Base-by-base conservation (phyloP, 345 rosid species). In the Trapa bicornis region DNA sequence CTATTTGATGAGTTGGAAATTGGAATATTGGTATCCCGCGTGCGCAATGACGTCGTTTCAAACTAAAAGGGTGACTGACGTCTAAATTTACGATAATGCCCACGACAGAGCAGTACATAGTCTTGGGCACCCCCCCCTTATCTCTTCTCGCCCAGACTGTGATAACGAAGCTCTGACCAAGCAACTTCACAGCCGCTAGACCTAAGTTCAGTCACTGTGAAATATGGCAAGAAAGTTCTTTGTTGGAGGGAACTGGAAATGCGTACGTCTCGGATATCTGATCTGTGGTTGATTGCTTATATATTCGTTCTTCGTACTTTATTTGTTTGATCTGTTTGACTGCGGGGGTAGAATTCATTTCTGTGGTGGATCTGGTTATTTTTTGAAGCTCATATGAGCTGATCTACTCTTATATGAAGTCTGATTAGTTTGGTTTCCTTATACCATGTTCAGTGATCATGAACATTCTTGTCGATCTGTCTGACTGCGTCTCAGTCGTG, bases 181-280 rank as follows among this genome's bases (percentile, higher is more conserved):
- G 13, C 48, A 45, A 37, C 6, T 58, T 11, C 63, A 38, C 2
- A n/a, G 60, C 9, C 5, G 60, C 33, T 7, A 45, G 48, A 45
- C 7, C 48, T 22, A 45, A 45, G 48, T 54, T 29, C 63, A 58
- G 63, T 57, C 61, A 57, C 60, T n/a, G 60, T n/a, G 63, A 58
- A 13, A 45, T 6, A 92, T 89, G 98, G 96, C 74, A 33, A 81
- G 98, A 70, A 88, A 74, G 75, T 92, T 92, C 83, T 89, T 88
- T 70, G 91, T 92, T 37, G 98, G 98, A 71, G 98, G 96, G n/a
- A 92, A 92, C 91, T 92, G 96, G 96, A 92, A 92, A 86, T 92
- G 98, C 80, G 98, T 92, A 71, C 74, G 96, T 74, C 68, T 56
- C 45, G 29, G 32, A 64, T 37, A 11, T 13, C 3, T 17, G 12